phyloP scores from a whole-genome alignment of 768 basidiomycete genomes.

The Agrocybe pediades region DNA sequence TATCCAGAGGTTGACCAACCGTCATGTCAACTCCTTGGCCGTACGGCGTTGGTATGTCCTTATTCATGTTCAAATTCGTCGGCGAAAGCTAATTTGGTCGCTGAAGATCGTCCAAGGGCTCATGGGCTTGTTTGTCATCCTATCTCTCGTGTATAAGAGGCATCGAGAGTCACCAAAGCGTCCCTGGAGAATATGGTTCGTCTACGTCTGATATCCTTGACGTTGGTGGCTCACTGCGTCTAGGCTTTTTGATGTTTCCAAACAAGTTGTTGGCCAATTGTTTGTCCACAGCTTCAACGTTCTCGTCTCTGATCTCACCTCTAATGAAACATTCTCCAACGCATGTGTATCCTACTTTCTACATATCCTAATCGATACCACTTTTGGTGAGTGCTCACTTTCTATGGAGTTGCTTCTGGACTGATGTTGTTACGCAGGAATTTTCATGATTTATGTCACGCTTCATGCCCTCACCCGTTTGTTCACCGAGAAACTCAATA shows the following conservation, averaged over 20 bases:
- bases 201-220: conserved; percentile 7
- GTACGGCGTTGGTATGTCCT: conserved; percentile 47
- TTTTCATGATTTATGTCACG: conserved; percentile 77
- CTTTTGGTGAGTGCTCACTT: conserved; percentile 61
- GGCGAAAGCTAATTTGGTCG: conserved; percentile 40
- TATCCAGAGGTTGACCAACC: conserved; percentile 45
- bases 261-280: conserved; percentile 86
- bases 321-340: conserved; percentile 69
- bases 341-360: conserved; percentile 93
- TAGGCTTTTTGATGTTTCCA: conserved; percentile 92
- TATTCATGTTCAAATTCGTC: conserved; percentile 6
- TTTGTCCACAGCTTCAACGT: conserved; percentile 82
- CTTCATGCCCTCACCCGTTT: conserved; percentile 66
- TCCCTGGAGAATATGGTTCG: conserved; percentile 91
- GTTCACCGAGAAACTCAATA: conserved; percentile 60
- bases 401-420: not conserved
- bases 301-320: conserved; percentile 76
- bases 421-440: conserved; percentile 50
- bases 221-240: conserved; percentile 2
- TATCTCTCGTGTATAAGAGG: conserved; percentile 85
- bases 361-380: conserved; percentile 91
- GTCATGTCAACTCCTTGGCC: conserved; percentile 54
- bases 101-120: conserved; percentile 78
- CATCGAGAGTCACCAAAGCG: conserved; percentile 84
- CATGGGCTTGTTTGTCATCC: conserved; percentile 90